Evolutionary conservation across 2,329 filamentous ascomycete species (phyloP), one percentile per base, ranked within the genome.

Genomic region (Curvularia hawaiiensis): DNA sequence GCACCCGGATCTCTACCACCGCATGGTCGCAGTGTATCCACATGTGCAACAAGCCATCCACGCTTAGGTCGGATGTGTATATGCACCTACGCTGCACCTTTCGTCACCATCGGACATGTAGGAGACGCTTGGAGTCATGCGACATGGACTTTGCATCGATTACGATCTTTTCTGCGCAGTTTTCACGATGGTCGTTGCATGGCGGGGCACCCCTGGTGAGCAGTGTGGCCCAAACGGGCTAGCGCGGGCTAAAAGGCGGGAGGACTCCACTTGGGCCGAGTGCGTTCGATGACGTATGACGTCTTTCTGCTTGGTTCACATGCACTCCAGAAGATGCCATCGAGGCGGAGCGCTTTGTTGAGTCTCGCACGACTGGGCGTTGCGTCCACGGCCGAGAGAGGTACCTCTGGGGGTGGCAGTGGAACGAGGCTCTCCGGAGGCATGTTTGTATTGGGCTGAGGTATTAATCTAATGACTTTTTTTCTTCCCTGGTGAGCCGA

Each of bases 11-110:
- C 78, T 98, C 46, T 97, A 94, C 75, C 80, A 87, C 16, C 83
- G 86, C 60, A 89, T 98, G 86, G 82, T 96, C 1, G 79, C 83
- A 50, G 88, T 96, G 14, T 97, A 97, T 72, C 93, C 93, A 8
- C 85, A 90, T 61, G 89, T 96, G 4, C 90, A 95, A 79, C 81
- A 90, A 68, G 88, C 90, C 22, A 90, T 95, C 58, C 88, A 90
- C 69, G 84, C 83, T n/a, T 56, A 57, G 28, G 33, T 11, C 35
- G 30, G 44, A 52, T 31, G n/a, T 46, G 41, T 38, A 22, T 43
- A 47, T 38, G 50, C 33, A 40, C 22, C 31, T 33, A 28, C 30
- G 18, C 35, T 8, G 22, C 31, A 12, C 38, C 28, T 44, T 48
- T 31, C 20, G 12, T 31, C 43, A 46, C 16, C 24, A 48, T 48